phyloP scores from a whole-genome alignment of 1,139 yeast genomes.

The Debaryomyces robertsiae region DNA sequence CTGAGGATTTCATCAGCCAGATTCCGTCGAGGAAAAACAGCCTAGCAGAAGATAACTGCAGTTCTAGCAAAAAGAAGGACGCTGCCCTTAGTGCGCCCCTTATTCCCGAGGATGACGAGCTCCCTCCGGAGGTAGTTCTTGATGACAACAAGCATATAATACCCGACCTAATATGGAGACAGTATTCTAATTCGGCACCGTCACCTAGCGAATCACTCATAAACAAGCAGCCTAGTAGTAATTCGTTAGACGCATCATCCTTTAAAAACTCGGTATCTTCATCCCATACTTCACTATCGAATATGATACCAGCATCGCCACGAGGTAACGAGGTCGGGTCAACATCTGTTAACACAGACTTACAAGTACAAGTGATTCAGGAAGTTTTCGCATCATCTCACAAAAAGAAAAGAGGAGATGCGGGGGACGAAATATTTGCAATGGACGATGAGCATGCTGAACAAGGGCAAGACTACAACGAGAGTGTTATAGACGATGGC shows the following conservation, averaged over 20 bases:
- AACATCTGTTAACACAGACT: slow-evolving; percentile 40
- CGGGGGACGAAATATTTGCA: slow-evolving; percentile 31
- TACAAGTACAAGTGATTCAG: slow-evolving; percentile 42
- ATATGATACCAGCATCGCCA: slow-evolving; percentile 4
- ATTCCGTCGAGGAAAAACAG: slow-evolving; percentile 6
- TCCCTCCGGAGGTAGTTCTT: slow-evolving; percentile 77
- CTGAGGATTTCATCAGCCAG: slow-evolving; percentile 26
- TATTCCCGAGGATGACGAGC: slow-evolving; percentile 28
- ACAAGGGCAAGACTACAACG: slow-evolving; percentile 1
- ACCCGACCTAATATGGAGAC: slow-evolving; percentile 73
- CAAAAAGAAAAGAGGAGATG: slow-evolving; percentile 11
- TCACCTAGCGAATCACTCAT: slow-evolving; percentile 29
- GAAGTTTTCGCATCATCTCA: slow-evolving; percentile 39
- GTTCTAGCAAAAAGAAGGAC: slow-evolving; percentile 2
- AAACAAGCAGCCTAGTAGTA: slow-evolving; percentile 9
- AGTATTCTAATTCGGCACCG: slow-evolving; percentile 61
- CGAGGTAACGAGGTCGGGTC: slow-evolving; percentile 25
- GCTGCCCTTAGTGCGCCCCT: background rate
- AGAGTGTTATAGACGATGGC: background rate
- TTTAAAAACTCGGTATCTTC: slow-evolving; percentile 8
- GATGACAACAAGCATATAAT: slow-evolving; percentile 89
- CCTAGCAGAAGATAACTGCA: slow-evolving; percentile 1
- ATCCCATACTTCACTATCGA: slow-evolving; percentile 6
- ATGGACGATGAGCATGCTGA: slow-evolving; percentile 35
- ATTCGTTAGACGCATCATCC: slow-evolving; percentile 1